These are phyloP conservation scores for Mycena amicta DNA, from an alignment of 768 basidiomycete genomes.

Conservation along the genomic window DNA sequence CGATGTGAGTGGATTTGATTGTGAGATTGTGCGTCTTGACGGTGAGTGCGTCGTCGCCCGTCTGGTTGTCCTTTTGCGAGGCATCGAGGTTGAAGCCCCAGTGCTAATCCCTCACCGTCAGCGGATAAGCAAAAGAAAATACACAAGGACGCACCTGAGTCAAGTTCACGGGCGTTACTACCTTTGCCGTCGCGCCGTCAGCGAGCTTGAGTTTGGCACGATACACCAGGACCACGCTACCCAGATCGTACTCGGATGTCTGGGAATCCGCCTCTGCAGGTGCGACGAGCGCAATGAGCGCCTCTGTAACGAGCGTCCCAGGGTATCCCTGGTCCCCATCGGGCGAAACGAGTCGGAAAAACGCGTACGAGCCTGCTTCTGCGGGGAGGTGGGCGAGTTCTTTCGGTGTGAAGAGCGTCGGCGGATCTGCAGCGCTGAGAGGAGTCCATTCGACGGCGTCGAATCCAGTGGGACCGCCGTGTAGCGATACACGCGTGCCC, in stretches of 20 bases:
- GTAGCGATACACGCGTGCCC: constrained; percentile 60
- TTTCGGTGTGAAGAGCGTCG: constrained; percentile 56
- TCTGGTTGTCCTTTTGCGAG: constrained; percentile 44
- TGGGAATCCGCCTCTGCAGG: constrained; percentile 33
- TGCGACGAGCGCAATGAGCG: constrained; percentile 50
- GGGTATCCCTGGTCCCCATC: constrained; percentile 76
- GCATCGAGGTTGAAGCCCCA: constrained; percentile 85
- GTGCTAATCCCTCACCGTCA: constrained; percentile 46
- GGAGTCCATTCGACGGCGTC: constrained; percentile 59
- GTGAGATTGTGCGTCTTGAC: constrained; percentile 53
- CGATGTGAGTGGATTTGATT: constrained; percentile 56
- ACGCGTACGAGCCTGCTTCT: constrained; percentile 37
- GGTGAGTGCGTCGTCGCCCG: constrained; percentile 41
- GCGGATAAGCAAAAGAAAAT: neutral
- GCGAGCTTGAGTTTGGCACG: constrained; percentile 60
- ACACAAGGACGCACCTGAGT: constrained; percentile 56
- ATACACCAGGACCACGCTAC: constrained; percentile 68
- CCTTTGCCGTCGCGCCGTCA: constrained; percentile 33
- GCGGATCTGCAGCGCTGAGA: constrained; percentile 39
- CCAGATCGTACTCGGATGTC: constrained; percentile 51
- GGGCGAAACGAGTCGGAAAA: constrained; percentile 61
- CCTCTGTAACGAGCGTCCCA: constrained; percentile 63
- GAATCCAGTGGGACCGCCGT: constrained; percentile 71
- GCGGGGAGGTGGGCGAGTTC: constrained; percentile 50
- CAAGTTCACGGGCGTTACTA: constrained; percentile 73